These are phyloP conservation scores for Leersia perrieri DNA, from an alignment of 176 grass and related monocot genomes.

Conservation along the genomic window DNA sequence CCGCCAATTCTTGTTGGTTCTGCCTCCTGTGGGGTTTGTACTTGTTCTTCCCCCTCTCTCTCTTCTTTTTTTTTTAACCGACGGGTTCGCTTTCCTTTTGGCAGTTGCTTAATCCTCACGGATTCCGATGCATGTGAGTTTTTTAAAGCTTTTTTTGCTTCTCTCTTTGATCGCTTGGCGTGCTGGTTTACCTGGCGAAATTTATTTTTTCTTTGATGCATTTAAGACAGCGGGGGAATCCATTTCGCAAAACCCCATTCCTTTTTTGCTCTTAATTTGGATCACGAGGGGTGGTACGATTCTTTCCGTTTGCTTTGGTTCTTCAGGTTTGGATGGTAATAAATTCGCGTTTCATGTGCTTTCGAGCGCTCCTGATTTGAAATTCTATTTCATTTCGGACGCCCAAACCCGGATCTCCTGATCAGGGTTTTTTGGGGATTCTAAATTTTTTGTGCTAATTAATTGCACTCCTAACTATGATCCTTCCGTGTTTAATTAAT, in stretches of 20 bases:
- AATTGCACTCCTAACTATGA: constrained; percentile 31
- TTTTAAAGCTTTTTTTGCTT: constrained; percentile 5
- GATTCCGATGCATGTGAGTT: constrained; percentile 83
- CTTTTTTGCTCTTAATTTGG: constrained; percentile 36
- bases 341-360: constrained; percentile 10
- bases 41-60: background rate
- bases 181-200: constrained; percentile 57
- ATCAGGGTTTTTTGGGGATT: constrained; percentile 35
- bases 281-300: constrained; percentile 42
- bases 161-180: constrained; percentile 65
- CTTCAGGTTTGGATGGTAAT: constrained; percentile 18
- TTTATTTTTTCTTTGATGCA: constrained; percentile 48
- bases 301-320: constrained; percentile 15
- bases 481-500: constrained; percentile 40
- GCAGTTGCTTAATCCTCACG: constrained; percentile 84
- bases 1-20: constrained; percentile 28
- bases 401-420: constrained; percentile 11
- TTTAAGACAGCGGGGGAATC: constrained; percentile 48
- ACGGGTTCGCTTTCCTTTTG: constrained; percentile 44
- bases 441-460: constrained; percentile 21
- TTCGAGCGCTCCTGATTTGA: constrained; percentile 34
- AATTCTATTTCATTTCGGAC: constrained; percentile 28
- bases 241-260: constrained; percentile 12
- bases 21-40: background rate
- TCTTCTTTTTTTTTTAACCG: constrained; percentile 50